A percentile compares a stretch with the other conserved stretches of the same genome.
phyloP scores from a whole-genome alignment of 768 basidiomycete genomes.

The Amanita rubescens region DNA sequence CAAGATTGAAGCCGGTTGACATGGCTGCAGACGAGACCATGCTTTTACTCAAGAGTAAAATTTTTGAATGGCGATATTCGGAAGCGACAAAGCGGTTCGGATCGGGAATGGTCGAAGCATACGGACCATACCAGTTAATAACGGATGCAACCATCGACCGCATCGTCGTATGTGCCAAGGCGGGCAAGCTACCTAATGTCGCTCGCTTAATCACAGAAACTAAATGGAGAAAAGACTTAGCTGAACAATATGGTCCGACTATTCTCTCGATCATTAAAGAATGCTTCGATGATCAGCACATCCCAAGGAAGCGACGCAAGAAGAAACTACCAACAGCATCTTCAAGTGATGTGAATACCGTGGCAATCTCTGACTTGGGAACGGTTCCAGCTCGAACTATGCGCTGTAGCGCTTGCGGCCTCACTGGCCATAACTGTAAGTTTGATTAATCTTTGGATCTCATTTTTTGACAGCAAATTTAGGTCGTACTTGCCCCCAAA shows the following conservation, averaged over 20 bases:
- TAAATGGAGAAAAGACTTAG: neutral
- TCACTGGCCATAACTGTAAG: constrained; percentile 8
- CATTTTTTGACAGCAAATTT: neutral
- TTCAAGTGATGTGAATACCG: neutral
- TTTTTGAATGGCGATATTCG: neutral
- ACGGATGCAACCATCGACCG: neutral
- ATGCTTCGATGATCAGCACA: neutral
- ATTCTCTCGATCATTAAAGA: neutral
- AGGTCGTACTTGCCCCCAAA: neutral
- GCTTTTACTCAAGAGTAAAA: neutral
- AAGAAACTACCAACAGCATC: neutral
- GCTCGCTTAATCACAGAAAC: neutral
- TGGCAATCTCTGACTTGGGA: too few species aligned
- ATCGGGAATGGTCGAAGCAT: neutral
- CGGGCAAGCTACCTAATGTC: neutral
- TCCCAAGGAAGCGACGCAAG: neutral
- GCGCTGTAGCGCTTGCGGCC: constrained; percentile 6
- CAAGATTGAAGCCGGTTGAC: neutral
- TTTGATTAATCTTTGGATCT: neutral
- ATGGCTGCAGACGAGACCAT: neutral
- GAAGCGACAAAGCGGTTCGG: neutral
- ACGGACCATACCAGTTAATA: neutral
- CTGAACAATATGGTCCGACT: neutral
- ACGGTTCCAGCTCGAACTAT: neutral
- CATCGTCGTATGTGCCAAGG: neutral